Conservation (phyloP, 2,329 filamentous ascomycete species). For the Fusarium torulosum region DNA sequence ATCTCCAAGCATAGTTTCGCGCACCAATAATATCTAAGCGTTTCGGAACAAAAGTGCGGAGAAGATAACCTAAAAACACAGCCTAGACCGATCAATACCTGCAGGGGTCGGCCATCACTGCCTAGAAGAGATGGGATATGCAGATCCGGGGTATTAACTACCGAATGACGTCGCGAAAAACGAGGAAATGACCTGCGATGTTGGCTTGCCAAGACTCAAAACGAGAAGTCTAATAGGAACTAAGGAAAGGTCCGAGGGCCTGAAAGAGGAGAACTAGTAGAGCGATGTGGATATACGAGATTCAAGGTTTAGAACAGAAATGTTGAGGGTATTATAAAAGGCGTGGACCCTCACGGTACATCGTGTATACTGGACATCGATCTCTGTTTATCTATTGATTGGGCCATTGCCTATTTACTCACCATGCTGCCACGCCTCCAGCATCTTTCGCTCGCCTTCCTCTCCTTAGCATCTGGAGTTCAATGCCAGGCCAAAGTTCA, state of each 20-base stretch:
- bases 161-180: constrained; percentile 26
- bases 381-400: neutral
- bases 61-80: constrained; percentile 11
- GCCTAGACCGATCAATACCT: neutral
- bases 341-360: neutral
- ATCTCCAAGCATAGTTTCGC: constrained; percentile 3
- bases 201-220: constrained; percentile 8
- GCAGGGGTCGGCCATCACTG: constrained; percentile 21
- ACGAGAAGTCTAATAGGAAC: neutral
- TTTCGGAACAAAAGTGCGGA: constrained; percentile 16
- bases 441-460: constrained; percentile 6
- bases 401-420: neutral
- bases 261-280: neutral
- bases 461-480: constrained; percentile 1
- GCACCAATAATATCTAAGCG: constrained; percentile 15
- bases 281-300: neutral
- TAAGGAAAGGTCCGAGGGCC: neutral
- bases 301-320: neutral
- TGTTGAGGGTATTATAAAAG: neutral
- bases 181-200: neutral
- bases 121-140: constrained; percentile 14
- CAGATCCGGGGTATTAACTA: constrained; percentile 29
- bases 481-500: neutral
- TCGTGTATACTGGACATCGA: neutral
- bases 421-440: constrained; percentile 3